These are phyloP conservation scores for Nematocida ironsii DNA, from an alignment of 371 early-diverging fungal species.

Conservation along the genomic window DNA sequence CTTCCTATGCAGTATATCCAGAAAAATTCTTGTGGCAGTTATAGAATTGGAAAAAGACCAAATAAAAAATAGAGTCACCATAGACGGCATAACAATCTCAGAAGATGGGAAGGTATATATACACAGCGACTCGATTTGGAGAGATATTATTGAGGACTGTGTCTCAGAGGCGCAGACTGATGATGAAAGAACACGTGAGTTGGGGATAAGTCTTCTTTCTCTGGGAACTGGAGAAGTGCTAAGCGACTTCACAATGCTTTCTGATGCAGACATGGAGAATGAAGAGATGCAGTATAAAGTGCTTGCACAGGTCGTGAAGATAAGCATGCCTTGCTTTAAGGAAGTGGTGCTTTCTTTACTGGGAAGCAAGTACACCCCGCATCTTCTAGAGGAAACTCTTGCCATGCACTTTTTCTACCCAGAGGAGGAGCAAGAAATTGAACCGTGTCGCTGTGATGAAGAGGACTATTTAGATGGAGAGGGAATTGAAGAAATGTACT, in stretches of 20 bases:
- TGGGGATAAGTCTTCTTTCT: constrained; percentile 20
- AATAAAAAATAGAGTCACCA: neutral
- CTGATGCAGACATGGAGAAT: constrained; percentile 80
- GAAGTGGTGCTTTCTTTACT: constrained; percentile 77
- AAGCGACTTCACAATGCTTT: constrained; percentile 81
- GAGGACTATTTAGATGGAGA: constrained; percentile 1
- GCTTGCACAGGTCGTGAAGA: constrained; percentile 74
- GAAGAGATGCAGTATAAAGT: constrained; percentile 79
- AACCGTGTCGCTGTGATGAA: constrained; percentile 24
- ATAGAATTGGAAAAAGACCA: neutral
- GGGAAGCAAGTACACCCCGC: constrained; percentile 74
- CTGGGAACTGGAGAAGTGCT: constrained; percentile 82
- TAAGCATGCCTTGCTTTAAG: constrained; percentile 75
- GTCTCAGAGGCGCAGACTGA: neutral
- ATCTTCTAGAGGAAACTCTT: constrained; percentile 75
- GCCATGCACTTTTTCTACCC: constrained; percentile 78
- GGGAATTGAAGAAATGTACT: constrained; percentile 17
- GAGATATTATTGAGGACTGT: constrained; percentile 14
- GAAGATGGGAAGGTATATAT: constrained; percentile 17
- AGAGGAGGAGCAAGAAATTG: constrained; percentile 71
- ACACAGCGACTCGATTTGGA: constrained; percentile 39
- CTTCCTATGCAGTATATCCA: constrained; percentile 18
- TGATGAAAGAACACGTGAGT: constrained; percentile 4
- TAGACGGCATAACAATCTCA: constrained; percentile 16
- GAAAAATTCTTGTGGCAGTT: constrained; percentile 4